phyloP scores from a whole-genome alignment of 164 flowering plant genomes.

The Santalum album region DNA sequence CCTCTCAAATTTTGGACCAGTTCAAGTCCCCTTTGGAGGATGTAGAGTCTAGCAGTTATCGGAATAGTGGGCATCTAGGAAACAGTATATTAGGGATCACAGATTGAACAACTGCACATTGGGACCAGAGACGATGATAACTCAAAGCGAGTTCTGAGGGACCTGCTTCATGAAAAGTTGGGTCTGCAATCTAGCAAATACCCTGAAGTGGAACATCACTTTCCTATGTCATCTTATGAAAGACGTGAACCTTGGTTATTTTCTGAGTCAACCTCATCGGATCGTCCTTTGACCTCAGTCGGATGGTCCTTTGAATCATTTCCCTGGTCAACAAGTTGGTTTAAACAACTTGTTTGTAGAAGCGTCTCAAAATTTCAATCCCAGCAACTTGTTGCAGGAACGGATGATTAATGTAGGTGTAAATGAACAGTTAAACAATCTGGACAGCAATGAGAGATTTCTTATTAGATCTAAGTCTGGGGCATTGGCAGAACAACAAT shows the following conservation, averaged over 20 bases:
- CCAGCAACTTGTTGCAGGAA: conserved; percentile 5
- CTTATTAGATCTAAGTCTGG: background rate
- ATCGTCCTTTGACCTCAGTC: no score
- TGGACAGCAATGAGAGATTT: conserved; percentile 2
- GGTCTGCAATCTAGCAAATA: background rate
- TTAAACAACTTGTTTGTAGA: background rate
- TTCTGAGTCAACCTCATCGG: conserved; percentile 1
- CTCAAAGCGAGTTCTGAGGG: conserved; percentile 5
- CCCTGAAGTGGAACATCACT: conserved; percentile 1
- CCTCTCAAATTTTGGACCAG: background rate
- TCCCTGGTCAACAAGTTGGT: conserved; percentile 1
- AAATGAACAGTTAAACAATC: conserved; percentile 1
- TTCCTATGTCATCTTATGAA: conserved; percentile 6
- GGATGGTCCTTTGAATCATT: background rate
- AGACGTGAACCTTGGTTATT: conserved; percentile 1
- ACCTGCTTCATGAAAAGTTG: conserved; percentile 4
- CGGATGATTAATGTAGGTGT: background rate
- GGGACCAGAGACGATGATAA: conserved; percentile 5
- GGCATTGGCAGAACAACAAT: background rate
- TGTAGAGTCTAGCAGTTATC: background rate
- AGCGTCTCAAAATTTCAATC: conserved; percentile 4
- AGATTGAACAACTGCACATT: conserved; percentile 2
- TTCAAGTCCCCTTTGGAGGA: background rate
- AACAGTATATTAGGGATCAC: background rate
- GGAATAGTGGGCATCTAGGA: conserved; percentile 2